These are phyloP conservation scores for Imleria badia DNA, from an alignment of 768 basidiomycete species.

Conservation along the genomic window DNA sequence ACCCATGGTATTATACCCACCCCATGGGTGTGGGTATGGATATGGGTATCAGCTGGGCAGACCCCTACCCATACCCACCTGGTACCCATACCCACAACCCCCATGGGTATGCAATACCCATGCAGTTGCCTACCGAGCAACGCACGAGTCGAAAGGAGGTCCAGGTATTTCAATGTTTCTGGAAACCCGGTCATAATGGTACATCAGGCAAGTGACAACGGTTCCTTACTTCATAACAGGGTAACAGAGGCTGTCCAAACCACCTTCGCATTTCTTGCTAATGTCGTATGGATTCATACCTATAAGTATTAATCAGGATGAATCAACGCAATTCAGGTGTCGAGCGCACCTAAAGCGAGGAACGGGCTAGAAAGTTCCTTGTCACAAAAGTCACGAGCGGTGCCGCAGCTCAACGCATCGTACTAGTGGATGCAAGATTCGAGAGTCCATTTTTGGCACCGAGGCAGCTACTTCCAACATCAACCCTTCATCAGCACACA, in stretches of 20 bases:
- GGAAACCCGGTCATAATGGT: slow-evolving; percentile 3
- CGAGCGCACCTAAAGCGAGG: slow-evolving; percentile 31
- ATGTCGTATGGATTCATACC: slow-evolving; percentile 69
- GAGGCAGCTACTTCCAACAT: slow-evolving; percentile 52
- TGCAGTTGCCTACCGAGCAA: too few relatives aligned
- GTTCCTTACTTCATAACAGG: slow-evolving; percentile 42
- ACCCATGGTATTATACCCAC: too few relatives aligned
- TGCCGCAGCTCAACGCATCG: slow-evolving; percentile 66
- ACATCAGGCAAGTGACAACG: background rate
- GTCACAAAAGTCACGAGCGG: slow-evolving; percentile 67
- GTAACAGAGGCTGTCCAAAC: slow-evolving; percentile 48
- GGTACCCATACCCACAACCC: too few relatives aligned
- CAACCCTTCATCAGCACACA: slow-evolving; percentile 43
- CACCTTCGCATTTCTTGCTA: slow-evolving; percentile 55
- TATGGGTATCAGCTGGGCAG: too few relatives aligned
- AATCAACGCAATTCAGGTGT: background rate
- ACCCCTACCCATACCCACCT: too few relatives aligned
- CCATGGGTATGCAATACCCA: too few relatives aligned
- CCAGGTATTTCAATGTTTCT: slow-evolving; percentile 66
- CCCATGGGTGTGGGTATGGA: too few relatives aligned
- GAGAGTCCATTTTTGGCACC: slow-evolving; percentile 60
- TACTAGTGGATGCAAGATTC: slow-evolving; percentile 63
- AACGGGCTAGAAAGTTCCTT: slow-evolving; percentile 36
- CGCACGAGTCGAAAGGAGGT: slow-evolving; percentile 50
- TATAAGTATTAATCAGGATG: slow-evolving; percentile 8